Evolutionary conservation across 345 rosid genomes (phyloP).

Genomic region (Raphanus sativus): DNA sequence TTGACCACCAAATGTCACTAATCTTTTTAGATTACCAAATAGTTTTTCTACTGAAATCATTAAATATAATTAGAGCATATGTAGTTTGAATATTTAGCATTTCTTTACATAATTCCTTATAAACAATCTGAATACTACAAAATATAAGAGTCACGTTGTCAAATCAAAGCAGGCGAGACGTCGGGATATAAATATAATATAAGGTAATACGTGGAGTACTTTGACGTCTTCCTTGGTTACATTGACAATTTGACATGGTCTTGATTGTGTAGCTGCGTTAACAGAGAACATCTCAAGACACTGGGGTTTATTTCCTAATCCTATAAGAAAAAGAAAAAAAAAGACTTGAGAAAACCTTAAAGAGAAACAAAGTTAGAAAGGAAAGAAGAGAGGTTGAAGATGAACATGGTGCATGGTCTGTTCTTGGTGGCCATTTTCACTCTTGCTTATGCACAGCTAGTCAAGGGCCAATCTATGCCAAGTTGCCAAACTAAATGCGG

Average conservation of each 20-base stretch:
- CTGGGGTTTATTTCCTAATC: background rate
- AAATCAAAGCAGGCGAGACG: no score
- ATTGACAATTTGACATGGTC: background rate
- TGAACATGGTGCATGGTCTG: background rate
- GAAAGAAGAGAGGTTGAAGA: background rate
- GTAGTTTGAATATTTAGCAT: background rate
- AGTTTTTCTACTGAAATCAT: no score
- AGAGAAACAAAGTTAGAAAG: background rate
- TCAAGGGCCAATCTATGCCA: background rate
- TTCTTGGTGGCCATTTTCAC: background rate
- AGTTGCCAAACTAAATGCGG: conserved; percentile 36
- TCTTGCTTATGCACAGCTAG: background rate
- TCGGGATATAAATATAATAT: no score
- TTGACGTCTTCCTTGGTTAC: background rate
- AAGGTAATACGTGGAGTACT: no score
- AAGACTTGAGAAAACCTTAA: background rate
- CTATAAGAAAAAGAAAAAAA: background rate
- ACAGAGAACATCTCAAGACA: no score
- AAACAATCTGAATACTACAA: background rate
- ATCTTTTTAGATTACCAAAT: no score
- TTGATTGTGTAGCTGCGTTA: background rate
- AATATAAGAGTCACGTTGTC: no score
- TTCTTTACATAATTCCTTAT: background rate
- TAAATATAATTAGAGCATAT: background rate
- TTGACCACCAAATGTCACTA: no score